Conservation (phyloP, 257 asterid species). For the Solanum bulbocastanum region DNA sequence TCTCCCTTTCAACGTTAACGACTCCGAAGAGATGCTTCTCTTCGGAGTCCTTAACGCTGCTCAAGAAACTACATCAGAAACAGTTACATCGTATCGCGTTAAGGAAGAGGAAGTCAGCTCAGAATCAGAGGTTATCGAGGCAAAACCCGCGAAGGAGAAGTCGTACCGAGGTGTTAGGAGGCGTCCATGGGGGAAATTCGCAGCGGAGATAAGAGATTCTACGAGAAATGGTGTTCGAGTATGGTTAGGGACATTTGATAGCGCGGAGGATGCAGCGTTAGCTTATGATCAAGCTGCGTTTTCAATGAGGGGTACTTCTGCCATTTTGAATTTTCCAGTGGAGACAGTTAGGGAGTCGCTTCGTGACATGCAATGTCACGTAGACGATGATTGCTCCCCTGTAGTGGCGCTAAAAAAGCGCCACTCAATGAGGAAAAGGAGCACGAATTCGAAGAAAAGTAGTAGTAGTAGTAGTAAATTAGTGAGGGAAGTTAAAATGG, state of each 20-base stretch:
- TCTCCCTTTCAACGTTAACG: constrained; percentile 37
- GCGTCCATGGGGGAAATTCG: constrained; percentile 92
- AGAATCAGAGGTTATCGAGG: background rate
- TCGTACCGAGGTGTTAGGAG: constrained; percentile 57
- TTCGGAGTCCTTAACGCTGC: constrained; percentile 25
- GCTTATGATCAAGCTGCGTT: constrained; percentile 91
- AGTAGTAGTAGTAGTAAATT: constrained; percentile 3
- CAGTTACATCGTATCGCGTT: constrained; percentile 20
- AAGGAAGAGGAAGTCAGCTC: constrained; percentile 44
- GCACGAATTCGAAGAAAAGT: constrained; percentile 1
- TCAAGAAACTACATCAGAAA: constrained; percentile 22
- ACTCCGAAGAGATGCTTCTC: constrained; percentile 45
- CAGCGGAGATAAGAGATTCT: constrained; percentile 85
- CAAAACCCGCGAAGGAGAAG: constrained; percentile 12
- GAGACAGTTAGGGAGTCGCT: constrained; percentile 56
- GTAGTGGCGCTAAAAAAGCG: constrained; percentile 63
- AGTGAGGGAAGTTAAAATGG: constrained; percentile 19
- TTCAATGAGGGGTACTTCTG: constrained; percentile 54
- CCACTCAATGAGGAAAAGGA: constrained; percentile 47
- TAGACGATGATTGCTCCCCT: constrained; percentile 40
- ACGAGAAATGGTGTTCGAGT: constrained; percentile 69
- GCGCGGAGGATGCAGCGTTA: constrained; percentile 73
- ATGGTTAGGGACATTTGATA: constrained; percentile 79
- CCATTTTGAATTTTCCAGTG: constrained; percentile 56
- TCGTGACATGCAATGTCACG: constrained; percentile 27